phyloP scores from a whole-genome alignment of 768 basidiomycete genomes.

The Mycena sanguinolenta region DNA sequence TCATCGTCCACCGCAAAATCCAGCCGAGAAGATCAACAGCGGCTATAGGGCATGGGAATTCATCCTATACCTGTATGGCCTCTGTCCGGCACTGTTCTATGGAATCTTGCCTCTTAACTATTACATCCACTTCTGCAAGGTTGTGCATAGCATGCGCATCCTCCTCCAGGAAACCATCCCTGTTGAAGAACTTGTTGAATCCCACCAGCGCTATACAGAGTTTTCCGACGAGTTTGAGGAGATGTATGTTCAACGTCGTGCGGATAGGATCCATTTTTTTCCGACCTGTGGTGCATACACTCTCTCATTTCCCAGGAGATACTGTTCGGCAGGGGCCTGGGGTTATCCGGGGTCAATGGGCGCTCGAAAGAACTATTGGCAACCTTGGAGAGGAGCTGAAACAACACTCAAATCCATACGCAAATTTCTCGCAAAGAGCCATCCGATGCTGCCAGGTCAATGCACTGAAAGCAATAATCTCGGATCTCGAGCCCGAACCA shows the following conservation, averaged over 20 bases:
- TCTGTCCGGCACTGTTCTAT: slow-evolving; percentile 15
- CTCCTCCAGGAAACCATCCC: slow-evolving; percentile 4
- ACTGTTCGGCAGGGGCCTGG: slow-evolving; percentile 1
- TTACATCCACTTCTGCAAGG: slow-evolving; percentile 29
- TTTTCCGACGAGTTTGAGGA: slow-evolving; percentile 11
- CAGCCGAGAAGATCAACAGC: slow-evolving; percentile 41
- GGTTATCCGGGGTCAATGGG: slow-evolving; percentile 18
- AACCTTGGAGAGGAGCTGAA: slow-evolving; percentile 23
- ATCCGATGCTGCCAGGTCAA: background rate
- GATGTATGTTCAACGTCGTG: slow-evolving; percentile 10
- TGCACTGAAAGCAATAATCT: background rate
- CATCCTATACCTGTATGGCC: slow-evolving; percentile 1
- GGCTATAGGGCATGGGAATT: slow-evolving; percentile 32
- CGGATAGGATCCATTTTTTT: background rate
- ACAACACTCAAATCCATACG: slow-evolving; percentile 15
- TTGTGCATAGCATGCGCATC: slow-evolving; percentile 21
- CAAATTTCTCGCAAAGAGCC: slow-evolving; percentile 6
- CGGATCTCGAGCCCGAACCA: no score
- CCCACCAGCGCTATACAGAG: background rate
- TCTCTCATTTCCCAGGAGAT: background rate
- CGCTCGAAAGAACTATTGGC: slow-evolving; percentile 7
- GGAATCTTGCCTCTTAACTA: slow-evolving; percentile 8
- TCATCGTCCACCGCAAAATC: slow-evolving; percentile 44
- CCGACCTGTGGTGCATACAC: slow-evolving; percentile 1
- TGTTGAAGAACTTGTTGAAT: no score